These are phyloP conservation scores for Schoenoplectus tabernaemontani DNA, from an alignment of 202 grass and related monocot species.

Conservation along the genomic window DNA sequence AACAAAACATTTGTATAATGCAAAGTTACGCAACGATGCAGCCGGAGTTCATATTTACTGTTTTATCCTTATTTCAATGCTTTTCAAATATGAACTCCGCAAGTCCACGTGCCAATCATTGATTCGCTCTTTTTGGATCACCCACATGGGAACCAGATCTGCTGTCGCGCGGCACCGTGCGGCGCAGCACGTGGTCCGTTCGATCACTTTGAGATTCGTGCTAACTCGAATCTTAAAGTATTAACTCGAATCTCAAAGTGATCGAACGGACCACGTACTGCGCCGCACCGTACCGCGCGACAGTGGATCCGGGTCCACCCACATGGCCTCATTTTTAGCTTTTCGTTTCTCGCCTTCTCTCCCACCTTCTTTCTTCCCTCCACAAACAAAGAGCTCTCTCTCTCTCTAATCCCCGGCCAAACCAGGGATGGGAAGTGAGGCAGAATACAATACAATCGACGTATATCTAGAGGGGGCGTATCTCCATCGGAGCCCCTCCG, in stretches of 20 bases:
- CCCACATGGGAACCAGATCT: neutral
- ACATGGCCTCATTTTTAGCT: neutral
- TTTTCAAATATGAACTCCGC: neutral
- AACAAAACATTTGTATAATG: neutral
- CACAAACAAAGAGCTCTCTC: constrained; percentile 18
- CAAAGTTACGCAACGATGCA: neutral
- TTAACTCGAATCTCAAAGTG: too few species aligned
- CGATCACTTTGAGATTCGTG: too few species aligned
- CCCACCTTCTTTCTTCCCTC: neutral
- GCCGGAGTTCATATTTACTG: neutral
- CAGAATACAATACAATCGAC: neutral
- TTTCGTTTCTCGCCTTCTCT: neutral
- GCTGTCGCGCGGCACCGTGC: too few species aligned
- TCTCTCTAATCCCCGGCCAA: neutral
- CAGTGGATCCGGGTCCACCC: too few species aligned
- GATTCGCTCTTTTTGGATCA: constrained; percentile 1
- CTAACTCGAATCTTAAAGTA: too few species aligned
- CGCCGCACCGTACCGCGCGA: too few species aligned
- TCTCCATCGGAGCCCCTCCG: constrained; percentile 41
- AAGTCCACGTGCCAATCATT: neutral
- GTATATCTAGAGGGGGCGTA: constrained; percentile 35
- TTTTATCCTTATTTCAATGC: neutral
- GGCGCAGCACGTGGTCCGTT: too few species aligned
- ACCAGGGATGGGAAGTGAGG: neutral
- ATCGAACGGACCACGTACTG: too few species aligned